A percentile compares a stretch with the other conserved stretches of the same genome.
phyloP scores from a whole-genome alignment of 352 stramenopile species.

The Globisporangium cederbergense region DNA sequence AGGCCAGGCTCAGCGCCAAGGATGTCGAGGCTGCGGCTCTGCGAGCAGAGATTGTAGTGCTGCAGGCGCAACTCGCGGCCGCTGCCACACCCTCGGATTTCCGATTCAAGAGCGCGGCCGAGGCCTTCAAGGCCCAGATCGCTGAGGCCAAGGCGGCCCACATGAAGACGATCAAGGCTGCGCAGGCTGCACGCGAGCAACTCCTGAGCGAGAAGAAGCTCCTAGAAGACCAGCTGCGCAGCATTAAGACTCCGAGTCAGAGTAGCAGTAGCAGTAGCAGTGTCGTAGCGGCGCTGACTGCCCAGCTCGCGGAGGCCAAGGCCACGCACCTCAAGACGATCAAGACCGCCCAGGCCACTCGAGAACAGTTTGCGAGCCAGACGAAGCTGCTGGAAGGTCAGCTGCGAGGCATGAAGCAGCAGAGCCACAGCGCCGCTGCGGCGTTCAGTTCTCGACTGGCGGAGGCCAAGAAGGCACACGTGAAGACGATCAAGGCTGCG shows the following conservation, averaged over 20 bases:
- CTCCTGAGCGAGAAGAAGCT: constrained; percentile 4
- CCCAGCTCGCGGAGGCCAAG: constrained; percentile 1
- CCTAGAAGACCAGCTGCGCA: constrained; percentile 4
- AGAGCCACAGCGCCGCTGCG: constrained; percentile 13
- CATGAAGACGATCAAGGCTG: constrained; percentile 8
- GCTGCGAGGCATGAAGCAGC: background rate
- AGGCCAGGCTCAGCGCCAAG: constrained; percentile 29
- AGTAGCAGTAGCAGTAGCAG: background rate
- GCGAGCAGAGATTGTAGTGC: constrained; percentile 11
- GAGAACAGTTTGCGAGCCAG: constrained; percentile 3
- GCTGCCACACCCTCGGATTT: constrained; percentile 31
- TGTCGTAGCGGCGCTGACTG: constrained; percentile 1
- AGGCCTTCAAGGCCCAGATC: constrained; percentile 25
- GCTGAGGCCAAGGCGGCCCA: constrained; percentile 20
- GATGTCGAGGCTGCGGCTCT: constrained; percentile 26
- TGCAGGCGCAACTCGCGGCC: constrained; percentile 33
- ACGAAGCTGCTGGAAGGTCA: constrained; percentile 12
- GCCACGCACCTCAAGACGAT: constrained; percentile 3
- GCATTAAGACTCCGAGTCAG: background rate
- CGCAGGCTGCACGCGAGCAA: background rate
- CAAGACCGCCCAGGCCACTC: constrained; percentile 4
- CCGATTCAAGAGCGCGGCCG: constrained; percentile 18
- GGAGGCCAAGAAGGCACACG: constrained; percentile 19
- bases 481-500: constrained; percentile 6
- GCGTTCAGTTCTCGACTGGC: constrained; percentile 23